Base-by-base conservation (phyloP, 352 stramenopile species). In the Phytopythium vexans region DNA sequence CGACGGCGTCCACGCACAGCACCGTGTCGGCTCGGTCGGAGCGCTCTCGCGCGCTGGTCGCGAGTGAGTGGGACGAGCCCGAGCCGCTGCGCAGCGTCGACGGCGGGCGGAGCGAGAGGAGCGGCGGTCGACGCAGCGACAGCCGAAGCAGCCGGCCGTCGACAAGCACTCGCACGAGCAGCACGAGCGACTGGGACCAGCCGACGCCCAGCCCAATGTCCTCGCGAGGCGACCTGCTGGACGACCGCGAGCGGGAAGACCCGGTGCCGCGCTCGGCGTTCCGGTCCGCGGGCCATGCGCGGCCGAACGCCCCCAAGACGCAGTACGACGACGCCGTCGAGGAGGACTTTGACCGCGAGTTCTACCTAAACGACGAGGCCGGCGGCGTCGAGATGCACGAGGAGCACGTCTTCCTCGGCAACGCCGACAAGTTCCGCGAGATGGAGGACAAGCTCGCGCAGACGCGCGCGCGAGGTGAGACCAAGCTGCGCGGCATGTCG, bases 311-410 rank as follows among this genome's bases (percentile, higher is more conserved):
- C 0, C 74, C 82, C 1, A 92, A 92, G 66, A 89, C 86, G 49
- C 48, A 85, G 16, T 94, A 94, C 68, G 78, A 89, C 6, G 85
- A 92, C 40, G 56, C 76, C 12, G 80, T 74, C 3, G 89, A 98
- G 52, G 88, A 97, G 56, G 80, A 96, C 27, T 98, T 98, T 54
- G 93, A 98, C 72, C 77, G 92, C 21, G 74, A 97, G 56, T 99
- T 98, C 56, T 99, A 99, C 58, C 70, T 98, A n/a, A 81, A 89
- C 32, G 92, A 99, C 56, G 89, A 98, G 49, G 77, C 65, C 16
- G 71, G 81, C 34, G 82, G 74, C 21, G 62, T 71, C 6, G 72
- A 90, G 33, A 44, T 61, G 21, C 68, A 83, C 41, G 81, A 82
- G 27, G 75, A 83, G 48, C 84, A 93, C 49, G 77, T 80, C 21